Conservation (phyloP, 129 eudicot species). For the Helichrysum umbraculigerum region DNA sequence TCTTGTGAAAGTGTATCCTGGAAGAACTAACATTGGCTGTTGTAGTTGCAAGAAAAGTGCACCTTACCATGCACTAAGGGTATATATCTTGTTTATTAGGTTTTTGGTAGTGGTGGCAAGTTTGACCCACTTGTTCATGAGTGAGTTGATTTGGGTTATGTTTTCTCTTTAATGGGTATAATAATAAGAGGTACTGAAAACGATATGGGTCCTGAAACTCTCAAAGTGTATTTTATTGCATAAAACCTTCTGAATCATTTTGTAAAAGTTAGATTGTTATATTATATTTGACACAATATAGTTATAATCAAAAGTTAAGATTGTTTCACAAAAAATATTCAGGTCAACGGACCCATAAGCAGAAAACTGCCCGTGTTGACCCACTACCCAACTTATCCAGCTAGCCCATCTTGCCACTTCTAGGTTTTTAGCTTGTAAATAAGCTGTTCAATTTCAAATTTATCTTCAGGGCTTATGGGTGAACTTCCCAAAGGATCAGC, state of each 20-base stretch:
- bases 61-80: conserved; percentile 92
- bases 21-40: conserved; percentile 63
- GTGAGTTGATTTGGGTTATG: background rate
- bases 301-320: background rate
- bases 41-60: conserved; percentile 66
- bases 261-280: background rate
- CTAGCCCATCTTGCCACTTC: background rate
- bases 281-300: background rate
- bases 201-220: background rate
- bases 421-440: conserved; percentile 19
- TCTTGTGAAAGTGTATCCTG: conserved; percentile 73
- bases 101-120: background rate
- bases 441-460: conserved; percentile 16
- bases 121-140: background rate
- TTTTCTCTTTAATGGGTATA: background rate
- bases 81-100: conserved; percentile 15
- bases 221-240: background rate
- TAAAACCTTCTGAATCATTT: background rate
- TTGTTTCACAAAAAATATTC: background rate
- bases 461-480: conserved; percentile 81
- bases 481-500: conserved; percentile 82
- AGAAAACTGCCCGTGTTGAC: background rate
- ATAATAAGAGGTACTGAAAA: background rate
- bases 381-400: background rate
- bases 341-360: background rate